A percentile compares a stretch with the other conserved stretches of the same genome.
These are phyloP conservation scores for Cryomyces antarcticus DNA, from an alignment of 495 filamentous ascomycete species.

Conservation along the genomic window DNA sequence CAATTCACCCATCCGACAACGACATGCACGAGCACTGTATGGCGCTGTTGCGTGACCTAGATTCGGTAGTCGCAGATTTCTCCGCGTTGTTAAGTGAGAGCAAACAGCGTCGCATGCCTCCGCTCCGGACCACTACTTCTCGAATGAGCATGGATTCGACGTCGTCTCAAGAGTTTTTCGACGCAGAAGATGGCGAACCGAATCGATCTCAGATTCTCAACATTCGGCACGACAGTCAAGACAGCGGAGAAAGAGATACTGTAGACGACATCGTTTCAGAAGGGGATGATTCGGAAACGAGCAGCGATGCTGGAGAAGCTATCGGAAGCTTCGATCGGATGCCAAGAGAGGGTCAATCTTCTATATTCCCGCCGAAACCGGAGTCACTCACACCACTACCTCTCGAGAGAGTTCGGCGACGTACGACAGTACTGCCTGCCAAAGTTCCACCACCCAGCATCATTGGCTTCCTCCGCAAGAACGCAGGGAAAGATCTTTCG, in stretches of 20 bases:
- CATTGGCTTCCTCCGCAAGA: slow-evolving; percentile 87
- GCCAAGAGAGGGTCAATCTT: slow-evolving; percentile 24
- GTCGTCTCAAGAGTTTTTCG: slow-evolving; percentile 78
- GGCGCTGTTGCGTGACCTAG: slow-evolving; percentile 61
- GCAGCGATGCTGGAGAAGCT: slow-evolving; percentile 31
- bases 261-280: slow-evolving; percentile 27
- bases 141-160: slow-evolving; percentile 67
- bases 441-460: slow-evolving; percentile 69
- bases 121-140: slow-evolving; percentile 19
- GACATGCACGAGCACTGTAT: slow-evolving; percentile 61
- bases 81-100: slow-evolving; percentile 52
- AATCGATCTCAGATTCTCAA: slow-evolving; percentile 49
- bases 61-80: slow-evolving; percentile 65
- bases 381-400: slow-evolving; percentile 66
- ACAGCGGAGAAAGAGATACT: slow-evolving; percentile 20
- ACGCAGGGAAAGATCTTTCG: slow-evolving; percentile 91
- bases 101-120: slow-evolving; percentile 50
- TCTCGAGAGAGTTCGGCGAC: slow-evolving; percentile 40
- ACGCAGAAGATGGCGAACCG: slow-evolving; percentile 51
- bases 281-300: slow-evolving; percentile 29
- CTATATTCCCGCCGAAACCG: slow-evolving; percentile 49
- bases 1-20: slow-evolving; percentile 6
- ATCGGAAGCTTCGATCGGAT: slow-evolving; percentile 18
- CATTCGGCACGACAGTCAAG: slow-evolving; percentile 42
- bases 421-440: slow-evolving; percentile 46